Evolutionary conservation across 768 basidiomycete genomes (phyloP).

Genomic region (Boletus pseudopeckii): DNA sequence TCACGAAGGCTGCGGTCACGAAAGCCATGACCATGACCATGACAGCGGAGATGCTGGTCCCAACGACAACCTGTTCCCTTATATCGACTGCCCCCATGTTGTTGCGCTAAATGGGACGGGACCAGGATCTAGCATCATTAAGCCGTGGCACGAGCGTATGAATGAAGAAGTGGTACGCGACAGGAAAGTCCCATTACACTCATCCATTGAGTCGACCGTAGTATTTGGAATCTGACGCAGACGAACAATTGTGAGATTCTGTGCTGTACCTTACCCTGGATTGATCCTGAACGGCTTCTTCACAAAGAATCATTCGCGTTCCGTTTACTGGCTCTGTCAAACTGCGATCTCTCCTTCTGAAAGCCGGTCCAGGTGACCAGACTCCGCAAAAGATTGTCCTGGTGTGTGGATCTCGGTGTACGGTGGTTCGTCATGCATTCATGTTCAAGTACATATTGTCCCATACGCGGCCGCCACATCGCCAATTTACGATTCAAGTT

Average conservation of each 20-base stretch:
- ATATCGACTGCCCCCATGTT: constrained; percentile 80
- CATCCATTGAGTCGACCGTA: constrained; percentile 30
- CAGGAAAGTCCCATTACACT: not conserved
- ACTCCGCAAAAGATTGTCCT: constrained; percentile 71
- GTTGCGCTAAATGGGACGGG: constrained; percentile 68
- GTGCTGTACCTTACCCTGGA: not conserved
- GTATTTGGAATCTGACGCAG: constrained; percentile 86
- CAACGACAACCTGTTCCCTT: constrained; percentile 66
- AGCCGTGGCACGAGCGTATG: constrained; percentile 79
- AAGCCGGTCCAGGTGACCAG: constrained; percentile 76
- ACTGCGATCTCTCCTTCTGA: constrained; percentile 76
- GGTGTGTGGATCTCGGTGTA: constrained; percentile 41
- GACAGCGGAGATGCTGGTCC: constrained; percentile 46
- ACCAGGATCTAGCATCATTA: constrained; percentile 60
- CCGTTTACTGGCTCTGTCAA: constrained; percentile 89
- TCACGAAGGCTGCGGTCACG: constrained; percentile 54
- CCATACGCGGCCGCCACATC: not conserved
- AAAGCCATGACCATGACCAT: constrained; percentile 57
- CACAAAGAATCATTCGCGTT: constrained; percentile 69
- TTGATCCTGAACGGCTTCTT: constrained; percentile 4
- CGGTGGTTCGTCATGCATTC: not conserved
- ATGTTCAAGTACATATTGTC: not conserved
- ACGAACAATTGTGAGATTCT: constrained; percentile 76
- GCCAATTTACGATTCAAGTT: constrained; percentile 46
- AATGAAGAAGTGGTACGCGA: constrained; percentile 63